Conservation (phyloP, 1,284 basidiomycete genomes). For the Mycena sp. region DNA sequence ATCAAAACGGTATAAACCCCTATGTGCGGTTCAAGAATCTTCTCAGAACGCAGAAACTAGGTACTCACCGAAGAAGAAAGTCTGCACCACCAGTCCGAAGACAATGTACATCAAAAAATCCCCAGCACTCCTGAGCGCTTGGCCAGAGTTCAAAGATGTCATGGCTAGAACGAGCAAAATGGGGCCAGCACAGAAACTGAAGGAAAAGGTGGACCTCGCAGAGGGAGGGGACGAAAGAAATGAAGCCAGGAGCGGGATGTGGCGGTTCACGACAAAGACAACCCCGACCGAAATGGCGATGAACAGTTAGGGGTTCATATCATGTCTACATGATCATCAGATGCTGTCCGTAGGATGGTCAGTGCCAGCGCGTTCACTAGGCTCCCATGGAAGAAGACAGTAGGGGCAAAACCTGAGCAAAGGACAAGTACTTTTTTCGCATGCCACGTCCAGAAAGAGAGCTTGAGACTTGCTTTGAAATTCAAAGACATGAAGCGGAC, state of each 20-base stretch:
- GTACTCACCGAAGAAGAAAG: slow-evolving; percentile 25
- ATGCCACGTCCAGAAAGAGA: no score
- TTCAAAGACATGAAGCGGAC: no score
- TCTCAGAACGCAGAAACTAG: neutral
- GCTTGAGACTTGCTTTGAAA: no score
- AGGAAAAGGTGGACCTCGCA: slow-evolving; percentile 9
- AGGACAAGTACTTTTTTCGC: no score
- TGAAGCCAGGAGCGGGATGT: neutral
- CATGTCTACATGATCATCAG: no score
- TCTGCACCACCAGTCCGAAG: slow-evolving; percentile 21
- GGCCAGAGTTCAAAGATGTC: neutral
- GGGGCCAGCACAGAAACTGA: neutral
- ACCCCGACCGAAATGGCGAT: neutral
- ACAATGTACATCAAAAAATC: slow-evolving; percentile 8
- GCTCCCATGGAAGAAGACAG: no score
- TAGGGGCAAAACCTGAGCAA: no score
- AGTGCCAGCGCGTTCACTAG: no score
- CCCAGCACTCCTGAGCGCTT: neutral
- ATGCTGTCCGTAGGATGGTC: no score
- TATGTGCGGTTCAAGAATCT: neutral
- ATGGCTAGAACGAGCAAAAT: neutral
- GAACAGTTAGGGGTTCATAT: no score
- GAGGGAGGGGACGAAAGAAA: slow-evolving; percentile 11
- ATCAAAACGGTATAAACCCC: slow-evolving; percentile 20
- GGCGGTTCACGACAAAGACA: slow-evolving; percentile 9